A percentile compares a stretch with the other conserved stretches of the same genome.
phyloP scores from a whole-genome alignment of 768 basidiomycete species.

The Grammothele lineata region DNA sequence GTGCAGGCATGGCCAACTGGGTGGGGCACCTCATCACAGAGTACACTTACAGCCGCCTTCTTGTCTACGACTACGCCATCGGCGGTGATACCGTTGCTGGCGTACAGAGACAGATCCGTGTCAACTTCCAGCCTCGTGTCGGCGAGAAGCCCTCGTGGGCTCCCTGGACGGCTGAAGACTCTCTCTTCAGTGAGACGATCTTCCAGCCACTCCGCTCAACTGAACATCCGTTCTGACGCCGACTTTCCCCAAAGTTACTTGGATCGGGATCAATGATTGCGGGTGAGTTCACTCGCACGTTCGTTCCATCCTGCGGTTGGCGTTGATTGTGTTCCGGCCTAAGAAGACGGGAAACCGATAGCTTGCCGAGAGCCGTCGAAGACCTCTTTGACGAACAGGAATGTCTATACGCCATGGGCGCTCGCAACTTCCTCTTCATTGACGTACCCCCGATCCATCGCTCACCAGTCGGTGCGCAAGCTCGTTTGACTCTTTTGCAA shows the following conservation, averaged over 20 bases:
- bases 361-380: conserved; percentile 23
- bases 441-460: conserved; percentile 54
- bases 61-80: conserved; percentile 56
- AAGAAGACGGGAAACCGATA: no score
- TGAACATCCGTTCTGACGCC: not conserved
- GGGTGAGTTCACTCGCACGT: conserved; percentile 34
- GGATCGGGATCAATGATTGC: conserved; percentile 68
- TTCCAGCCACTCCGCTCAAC: not conserved
- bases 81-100: conserved; percentile 47
- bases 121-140: conserved; percentile 33
- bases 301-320: no score
- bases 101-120: conserved; percentile 36
- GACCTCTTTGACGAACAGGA: conserved; percentile 44
- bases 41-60: conserved; percentile 31
- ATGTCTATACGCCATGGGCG: conserved; percentile 41
- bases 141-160: conserved; percentile 24
- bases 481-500: not conserved
- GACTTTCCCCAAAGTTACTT: conserved; percentile 48
- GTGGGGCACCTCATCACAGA: conserved; percentile 51
- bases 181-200: conserved; percentile 23
- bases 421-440: conserved; percentile 52
- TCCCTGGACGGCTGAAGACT: conserved; percentile 19
- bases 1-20: conserved; percentile 52
- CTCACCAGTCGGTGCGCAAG: conserved; percentile 35
- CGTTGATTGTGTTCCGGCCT: no score